Percentiles rank a stretch among this genome's conserved stretches.
Evolutionary conservation across 2,329 filamentous ascomycete genomes (phyloP).

Genomic region (Colletotrichum musae): DNA sequence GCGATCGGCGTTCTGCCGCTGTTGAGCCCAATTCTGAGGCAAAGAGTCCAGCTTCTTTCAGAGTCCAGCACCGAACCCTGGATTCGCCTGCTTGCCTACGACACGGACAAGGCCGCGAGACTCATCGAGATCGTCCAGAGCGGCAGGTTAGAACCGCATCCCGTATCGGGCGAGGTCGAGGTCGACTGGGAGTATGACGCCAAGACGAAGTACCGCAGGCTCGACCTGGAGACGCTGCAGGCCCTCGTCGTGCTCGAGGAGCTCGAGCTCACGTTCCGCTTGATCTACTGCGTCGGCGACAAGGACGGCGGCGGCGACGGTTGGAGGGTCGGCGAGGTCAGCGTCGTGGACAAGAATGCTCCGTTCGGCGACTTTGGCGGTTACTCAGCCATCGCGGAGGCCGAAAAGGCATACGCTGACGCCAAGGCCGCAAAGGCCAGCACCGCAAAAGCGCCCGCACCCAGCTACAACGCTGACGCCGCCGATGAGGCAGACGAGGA

Average conservation of each 20-base stretch:
- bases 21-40: conserved; percentile 76
- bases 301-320: conserved; percentile 72
- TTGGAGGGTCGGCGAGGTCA: conserved; percentile 82
- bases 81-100: conserved; percentile 81
- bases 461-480: conserved; percentile 38
- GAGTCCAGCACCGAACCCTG: conserved; percentile 74
- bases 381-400: conserved; percentile 67
- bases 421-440: conserved; percentile 46
- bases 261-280: conserved; percentile 74
- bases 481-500: conserved; percentile 61
- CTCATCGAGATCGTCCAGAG: conserved; percentile 74
- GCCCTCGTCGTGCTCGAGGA: conserved; percentile 73
- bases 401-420: conserved; percentile 69
- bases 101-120: conserved; percentile 67
- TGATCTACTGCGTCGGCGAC: conserved; percentile 79
- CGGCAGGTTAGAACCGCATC: conserved; percentile 82
- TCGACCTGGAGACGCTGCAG: conserved; percentile 83
- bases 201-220: conserved; percentile 73
- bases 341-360: conserved; percentile 68
- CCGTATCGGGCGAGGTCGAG: conserved; percentile 84
- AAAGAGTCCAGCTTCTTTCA: conserved; percentile 77
- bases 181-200: conserved; percentile 78
- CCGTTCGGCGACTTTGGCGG: conserved; percentile 70
- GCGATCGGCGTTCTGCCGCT: conserved; percentile 70
- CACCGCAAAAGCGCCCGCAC: conserved; percentile 33